Percentiles rank a stretch among this genome's conserved stretches.
Evolutionary conservation across 2,329 filamentous ascomycete species (phyloP).

Genomic region (Fusarium poae): DNA sequence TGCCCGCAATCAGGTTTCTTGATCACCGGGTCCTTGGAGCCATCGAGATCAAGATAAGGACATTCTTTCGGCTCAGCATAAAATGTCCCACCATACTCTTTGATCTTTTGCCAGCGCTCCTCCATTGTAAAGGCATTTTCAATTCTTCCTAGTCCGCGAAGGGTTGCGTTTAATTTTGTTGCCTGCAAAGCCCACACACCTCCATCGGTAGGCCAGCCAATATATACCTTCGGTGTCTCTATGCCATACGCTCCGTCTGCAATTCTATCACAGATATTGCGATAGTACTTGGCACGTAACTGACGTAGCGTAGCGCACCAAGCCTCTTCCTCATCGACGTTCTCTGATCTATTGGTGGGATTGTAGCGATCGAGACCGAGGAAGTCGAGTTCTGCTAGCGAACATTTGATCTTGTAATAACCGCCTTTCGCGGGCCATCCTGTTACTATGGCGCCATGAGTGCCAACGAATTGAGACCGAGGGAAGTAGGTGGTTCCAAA

Average conservation of each 20-base stretch:
- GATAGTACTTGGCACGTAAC: not conserved
- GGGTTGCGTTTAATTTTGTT: not conserved
- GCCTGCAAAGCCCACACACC: not conserved
- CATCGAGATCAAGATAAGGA: not conserved
- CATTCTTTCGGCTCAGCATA: not conserved
- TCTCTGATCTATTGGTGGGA: not conserved
- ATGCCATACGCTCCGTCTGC: not conserved
- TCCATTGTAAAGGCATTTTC: not conserved
- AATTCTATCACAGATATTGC: not conserved
- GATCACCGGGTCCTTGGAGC: not conserved
- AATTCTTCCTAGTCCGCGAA: not conserved
- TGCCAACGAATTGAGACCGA: not conserved
- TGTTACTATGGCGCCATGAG: not conserved
- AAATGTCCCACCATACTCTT: not conserved
- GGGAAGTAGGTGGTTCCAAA: not conserved
- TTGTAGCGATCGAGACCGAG: not conserved
- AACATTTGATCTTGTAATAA: not conserved
- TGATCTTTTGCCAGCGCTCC: not conserved
- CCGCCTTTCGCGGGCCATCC: constrained; percentile 8
- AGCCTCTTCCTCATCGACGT: constrained; percentile 1
- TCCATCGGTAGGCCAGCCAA: not conserved
- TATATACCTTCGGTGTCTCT: not conserved
- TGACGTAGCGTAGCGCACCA: constrained; percentile 4
- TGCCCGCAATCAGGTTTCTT: not conserved
- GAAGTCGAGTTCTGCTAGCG: constrained; percentile 2